Evolutionary conservation across 371 early-diverging fungal genomes (phyloP), one percentile per base, ranked within the genome.

Genomic region (Agmasoma carcini): DNA sequence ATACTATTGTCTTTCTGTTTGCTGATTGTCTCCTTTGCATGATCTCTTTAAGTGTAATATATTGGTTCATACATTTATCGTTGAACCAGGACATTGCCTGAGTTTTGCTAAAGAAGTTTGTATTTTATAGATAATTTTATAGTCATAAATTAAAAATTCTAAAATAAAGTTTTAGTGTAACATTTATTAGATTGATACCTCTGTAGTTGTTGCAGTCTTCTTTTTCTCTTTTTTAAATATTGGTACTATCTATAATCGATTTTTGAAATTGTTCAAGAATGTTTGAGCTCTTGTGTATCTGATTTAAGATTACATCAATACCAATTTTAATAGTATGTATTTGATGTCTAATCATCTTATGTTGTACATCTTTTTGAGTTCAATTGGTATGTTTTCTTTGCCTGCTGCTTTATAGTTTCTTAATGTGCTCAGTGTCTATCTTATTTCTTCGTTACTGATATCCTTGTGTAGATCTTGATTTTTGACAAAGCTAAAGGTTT

Each of bases 221-320:
- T 15, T 19, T 30, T 64, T 59, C 2, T 59, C 65, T 56, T 64
- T 64, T 31, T 64, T 64, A 20, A 7, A 47, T 1, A 59, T 14
- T 7, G 59, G 50, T n/a, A 64, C n/a, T n/a, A n/a, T n/a, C 36
- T 3, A 64, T 46, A 23, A 34, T 22, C n/a, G 43, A 2, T 20
- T 2, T 40, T 14, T 25, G 30, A 58, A 41, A 58, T 2, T 9
- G 23, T 4, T 44, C 23, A 43, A 59, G 65, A 1, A 51, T 0
- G 15, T 5, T 23, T 12, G 20, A 41, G 6, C 15, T 36, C 19
- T 14, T 38, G 22, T 15, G 22, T 5, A 41, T 19, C 11, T 12
- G 7, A 33, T 53, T 53, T 5, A 53, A 7, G 6, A 53, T 47
- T n/a, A n/a, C n/a, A n/a, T n/a, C n/a, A n/a, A n/a, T n/a, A n/a